phyloP scores from a whole-genome alignment of 1,139 yeast genomes.

The Magnusiomyces ingens region DNA sequence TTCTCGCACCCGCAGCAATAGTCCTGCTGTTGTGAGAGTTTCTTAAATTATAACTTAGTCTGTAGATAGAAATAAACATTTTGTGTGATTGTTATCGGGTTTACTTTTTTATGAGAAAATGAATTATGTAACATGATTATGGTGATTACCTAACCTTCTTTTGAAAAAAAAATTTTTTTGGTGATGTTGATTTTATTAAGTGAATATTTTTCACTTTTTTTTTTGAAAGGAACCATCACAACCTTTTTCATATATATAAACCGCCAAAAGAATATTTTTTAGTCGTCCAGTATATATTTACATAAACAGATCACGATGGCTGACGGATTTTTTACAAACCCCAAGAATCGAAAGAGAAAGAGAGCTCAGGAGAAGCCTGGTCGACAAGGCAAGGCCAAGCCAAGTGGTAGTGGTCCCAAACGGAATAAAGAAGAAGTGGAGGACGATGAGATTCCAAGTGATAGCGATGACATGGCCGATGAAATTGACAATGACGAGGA shows the following conservation, averaged over 20 bases:
- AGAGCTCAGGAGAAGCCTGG: conserved; percentile 12
- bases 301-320: conserved; percentile 21
- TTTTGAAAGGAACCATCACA: neutral
- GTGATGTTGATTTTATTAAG: neutral
- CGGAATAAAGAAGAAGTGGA: conserved; percentile 10
- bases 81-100: neutral
- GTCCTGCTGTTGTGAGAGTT: neutral
- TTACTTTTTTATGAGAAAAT: neutral
- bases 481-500: conserved; percentile 24
- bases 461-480: conserved; percentile 22
- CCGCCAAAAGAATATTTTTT: neutral
- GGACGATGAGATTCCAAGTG: conserved; percentile 31
- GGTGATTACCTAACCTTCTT: neutral
- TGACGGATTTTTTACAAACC: conserved; percentile 29
- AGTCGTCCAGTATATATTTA: neutral
- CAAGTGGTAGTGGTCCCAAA: conserved; percentile 9
- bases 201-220: neutral
- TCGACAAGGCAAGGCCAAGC: conserved; percentile 8
- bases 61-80: neutral
- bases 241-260: conserved; percentile 1
- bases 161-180: neutral
- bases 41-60: neutral
- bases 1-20: no score
- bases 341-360: conserved; percentile 21
- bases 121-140: neutral